Evolutionary conservation across 192 early-diverging fungal genomes (phyloP), one percentile per base, ranked within the genome.

Genomic region (Podila clonocystis): DNA sequence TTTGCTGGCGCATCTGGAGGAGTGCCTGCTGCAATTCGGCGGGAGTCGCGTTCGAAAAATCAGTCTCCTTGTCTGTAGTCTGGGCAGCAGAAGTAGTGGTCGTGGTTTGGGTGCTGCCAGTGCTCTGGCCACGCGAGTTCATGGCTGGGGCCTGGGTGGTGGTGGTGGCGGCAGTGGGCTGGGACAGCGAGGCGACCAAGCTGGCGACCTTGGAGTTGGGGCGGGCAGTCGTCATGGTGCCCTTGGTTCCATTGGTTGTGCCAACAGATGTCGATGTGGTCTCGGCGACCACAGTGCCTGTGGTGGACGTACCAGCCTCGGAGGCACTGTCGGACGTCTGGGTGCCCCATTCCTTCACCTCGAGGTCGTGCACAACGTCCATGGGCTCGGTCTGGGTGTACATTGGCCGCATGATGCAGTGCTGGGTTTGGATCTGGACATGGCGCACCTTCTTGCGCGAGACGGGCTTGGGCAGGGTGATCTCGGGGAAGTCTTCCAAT

Each of bases 371-470:
- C 15, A 70, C 74, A 8, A 79, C n/a, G 20, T 72, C 70, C 36
- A 58, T 22, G 65, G 58, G 48, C 28, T 73, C 77, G 0, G 77
- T 80, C 49, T 80, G 77, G 0, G 77, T 80, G 48, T 73, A 62
- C 65, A 80, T 73, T 38, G 77, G 67, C 6, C 77, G 70, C 66
- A 73, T 73, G 20, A 80, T 50, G 30, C 70, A 80, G 33, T 80
- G 77, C 30, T 73, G 70, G 6, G 77, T 80, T 49, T 80, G 77
- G 62, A 80, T 80, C 58, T 80, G 77, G 31, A 80, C 77, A 50
- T 80, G 77, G 62, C 77, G 77, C 20, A 80, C 77, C 36, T 73
- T 80, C 34, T 80, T 80, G 41, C 77, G 77, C 5, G 77, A 68
- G 5, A 73, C 70, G 45, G 77, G 70, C 33, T 60, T 72, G 7